A percentile compares a stretch with the other conserved stretches of the same genome.
phyloP scores from a whole-genome alignment of 2,329 filamentous ascomycete genomes.

The Paracoccidioides lutzii region DNA sequence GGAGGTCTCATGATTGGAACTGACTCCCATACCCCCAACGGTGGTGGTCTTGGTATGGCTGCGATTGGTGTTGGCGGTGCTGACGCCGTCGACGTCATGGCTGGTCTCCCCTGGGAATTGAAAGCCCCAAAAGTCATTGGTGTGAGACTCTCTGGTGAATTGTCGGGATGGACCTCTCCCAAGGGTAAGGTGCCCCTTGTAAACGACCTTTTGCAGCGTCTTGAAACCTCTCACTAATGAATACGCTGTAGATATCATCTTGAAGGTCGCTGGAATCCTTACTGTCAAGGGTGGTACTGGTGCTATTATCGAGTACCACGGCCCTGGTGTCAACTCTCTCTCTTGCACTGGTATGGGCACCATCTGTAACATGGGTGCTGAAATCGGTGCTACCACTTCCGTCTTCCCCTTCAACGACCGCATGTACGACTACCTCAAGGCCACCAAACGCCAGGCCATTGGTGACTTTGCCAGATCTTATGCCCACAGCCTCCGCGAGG shows the following conservation, averaged over 20 bases:
- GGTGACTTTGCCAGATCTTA: conserved; percentile 81
- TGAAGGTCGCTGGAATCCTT: conserved; percentile 91
- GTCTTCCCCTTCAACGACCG: conserved; percentile 96
- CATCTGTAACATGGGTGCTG: conserved; percentile 56
- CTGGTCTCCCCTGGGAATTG: conserved; percentile 90
- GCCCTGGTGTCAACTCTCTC: conserved; percentile 60
- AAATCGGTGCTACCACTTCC: conserved; percentile 66
- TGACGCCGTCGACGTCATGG: conserved; percentile 97
- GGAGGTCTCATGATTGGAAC: conserved; percentile 96
- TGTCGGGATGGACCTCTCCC: conserved; percentile 83
- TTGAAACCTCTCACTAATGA: conserved; percentile 1
- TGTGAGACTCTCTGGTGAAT: conserved; percentile 79
- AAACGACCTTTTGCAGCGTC: background rate
- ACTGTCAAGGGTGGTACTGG: conserved; percentile 98
- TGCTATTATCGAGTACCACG: conserved; percentile 49
- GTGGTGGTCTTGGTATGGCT: conserved; percentile 86
- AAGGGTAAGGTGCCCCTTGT: conserved; percentile 52
- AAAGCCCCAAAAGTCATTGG: conserved; percentile 97
- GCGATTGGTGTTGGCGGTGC: conserved; percentile 96
- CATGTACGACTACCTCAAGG: conserved; percentile 90
- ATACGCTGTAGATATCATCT: conserved; percentile 61
- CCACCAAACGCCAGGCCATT: conserved; percentile 82
- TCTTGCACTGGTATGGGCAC: conserved; percentile 81
- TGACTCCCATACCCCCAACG: conserved; percentile 95
- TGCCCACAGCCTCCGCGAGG: conserved; percentile 71